Percentiles rank a stretch among this genome's conserved stretches.
Evolutionary conservation across 352 stramenopile species (phyloP).

Genomic region (Aphanomyces cochlioides): DNA sequence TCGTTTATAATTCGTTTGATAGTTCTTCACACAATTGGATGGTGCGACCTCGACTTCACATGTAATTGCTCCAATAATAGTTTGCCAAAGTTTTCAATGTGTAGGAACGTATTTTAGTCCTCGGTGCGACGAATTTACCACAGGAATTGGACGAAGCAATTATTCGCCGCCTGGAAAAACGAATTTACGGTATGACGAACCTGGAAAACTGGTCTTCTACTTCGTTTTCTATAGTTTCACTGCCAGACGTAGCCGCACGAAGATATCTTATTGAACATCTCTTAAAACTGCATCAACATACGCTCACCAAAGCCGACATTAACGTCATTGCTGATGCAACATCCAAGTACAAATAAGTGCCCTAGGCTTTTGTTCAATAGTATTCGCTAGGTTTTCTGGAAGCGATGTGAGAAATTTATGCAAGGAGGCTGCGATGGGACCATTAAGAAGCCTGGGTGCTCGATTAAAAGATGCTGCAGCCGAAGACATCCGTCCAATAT

Average conservation of each 20-base stretch:
- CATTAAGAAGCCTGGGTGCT: conserved; percentile 75
- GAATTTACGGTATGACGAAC: conserved; percentile 73
- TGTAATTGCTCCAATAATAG: neutral
- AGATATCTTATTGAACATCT: conserved; percentile 59
- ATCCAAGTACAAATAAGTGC: conserved; percentile 48
- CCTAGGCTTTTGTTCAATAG: too few species aligned
- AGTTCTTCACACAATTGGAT: conserved; percentile 88
- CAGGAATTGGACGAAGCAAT: conserved; percentile 85
- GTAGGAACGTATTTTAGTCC: conserved; percentile 77
- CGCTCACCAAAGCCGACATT: conserved; percentile 56
- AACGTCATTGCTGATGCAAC: conserved; percentile 65
- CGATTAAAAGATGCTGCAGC: conserved; percentile 52
- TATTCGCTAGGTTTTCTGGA: conserved; percentile 39
- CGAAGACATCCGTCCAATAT: conserved; percentile 65
- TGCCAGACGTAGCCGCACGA: conserved; percentile 53
- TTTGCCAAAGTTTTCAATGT: too few species aligned
- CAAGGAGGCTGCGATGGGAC: conserved; percentile 90
- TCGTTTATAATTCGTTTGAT: neutral
- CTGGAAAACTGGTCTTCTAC: conserved; percentile 9
- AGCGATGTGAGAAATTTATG: conserved; percentile 91
- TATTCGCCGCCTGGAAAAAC: conserved; percentile 79
- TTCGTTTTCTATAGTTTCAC: conserved; percentile 46
- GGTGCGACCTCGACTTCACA: conserved; percentile 63
- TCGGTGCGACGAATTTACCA: conserved; percentile 84
- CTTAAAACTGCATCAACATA: conserved; percentile 50